Evolutionary conservation across 768 basidiomycete species (phyloP), one percentile per base, ranked within the genome.

Genomic region (Nevesoporus exiguus): DNA sequence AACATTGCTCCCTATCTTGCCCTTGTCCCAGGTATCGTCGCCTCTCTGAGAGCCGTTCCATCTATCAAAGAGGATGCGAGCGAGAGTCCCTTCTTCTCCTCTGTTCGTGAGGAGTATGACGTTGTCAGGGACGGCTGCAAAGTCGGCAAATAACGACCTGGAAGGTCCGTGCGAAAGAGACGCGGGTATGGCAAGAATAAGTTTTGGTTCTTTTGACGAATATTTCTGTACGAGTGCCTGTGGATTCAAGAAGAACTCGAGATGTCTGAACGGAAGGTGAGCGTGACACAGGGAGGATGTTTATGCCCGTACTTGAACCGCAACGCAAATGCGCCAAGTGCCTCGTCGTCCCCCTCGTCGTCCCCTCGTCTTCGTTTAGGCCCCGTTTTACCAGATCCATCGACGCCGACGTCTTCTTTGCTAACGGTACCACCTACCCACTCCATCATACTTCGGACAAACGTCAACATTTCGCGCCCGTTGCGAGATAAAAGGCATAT

Each of bases 341-440:
- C 90, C 55, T 90, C 89, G 33, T 94, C 91, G 10, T 92, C 88
- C 1, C 75, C 85, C 34, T 88, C 86, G 5, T 88, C 85, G 48
- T 86, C 85, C 7, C 78, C 75, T 56, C 85, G 74, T 58, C 82
- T 79, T 54, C 76, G 74, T 49, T 76, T 74, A 39, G 80, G 77
- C 36, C 80, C 77, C 19, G 77, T 77, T 43, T 78, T 77, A 30
- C 80, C 76, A 25, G 77, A 77, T 7, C 80, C 83, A 29, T 90
- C 88, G 66, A 90, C 91, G 3, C 91, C 88, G 1, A 91, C 88
- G 57, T 96, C 93, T 62, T 94, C 92, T 65, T 93, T 93, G 62
- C 86, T 91, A 49, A 97, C 85, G 14, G 91, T 93, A 1, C 97
- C 96, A 10, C 97, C 97, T 58, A 99, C 83, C 93, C 95, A 98